Evolutionary conservation across 805 yeast genomes (phyloP), one percentile per base, ranked within the genome.

Genomic region (Saturnispora besseyi): DNA sequence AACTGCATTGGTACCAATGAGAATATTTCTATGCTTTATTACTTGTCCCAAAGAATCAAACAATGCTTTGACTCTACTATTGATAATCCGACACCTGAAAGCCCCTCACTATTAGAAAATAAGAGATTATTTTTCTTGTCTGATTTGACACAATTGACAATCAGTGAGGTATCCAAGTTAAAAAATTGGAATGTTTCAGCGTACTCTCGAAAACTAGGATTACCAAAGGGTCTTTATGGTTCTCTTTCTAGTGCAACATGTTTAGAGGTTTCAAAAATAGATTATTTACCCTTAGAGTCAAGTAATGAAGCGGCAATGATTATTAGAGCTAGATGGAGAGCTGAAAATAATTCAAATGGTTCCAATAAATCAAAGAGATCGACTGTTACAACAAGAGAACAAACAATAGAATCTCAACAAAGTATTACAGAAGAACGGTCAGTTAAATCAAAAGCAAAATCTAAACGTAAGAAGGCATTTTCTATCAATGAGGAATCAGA

Each of bases 191-290:
- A 76, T 22, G 70, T 85, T 50, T 77, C 82, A 24, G 80, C 89
- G 0, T 89, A 90, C 80, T 95, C 96, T 0, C 95, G 91, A 1
- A 84, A 82, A 57, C 63, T 84, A 15, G 76, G 78, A 18, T 63
- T 88, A 18, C 82, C 91, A 0, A 65, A 73, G n/a, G 96, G 88
- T 59, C 61, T 86, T 8, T 87, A 75, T 64, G 67, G 72, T n/a
- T 78, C 85, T 1, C 43, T 54, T 5, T 37, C 38, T 6, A 37
- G 31, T 8, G 42, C 44, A 15, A 78, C 84, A 72, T 68, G 76
- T n/a, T 61, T 76, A 2, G 66, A 70, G 13, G 83, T 79, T 53
- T 83, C 87, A 2, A 84, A 80, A 52, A 77, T 69, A 18, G 73
- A 78, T 2, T 87, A 73, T 57, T 71, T 87, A 34, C 73, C 80